A percentile compares a stretch with the other conserved stretches of the same genome.
phyloP scores from a whole-genome alignment of 805 yeast species.

The Hanseniaspora thailandica region DNA sequence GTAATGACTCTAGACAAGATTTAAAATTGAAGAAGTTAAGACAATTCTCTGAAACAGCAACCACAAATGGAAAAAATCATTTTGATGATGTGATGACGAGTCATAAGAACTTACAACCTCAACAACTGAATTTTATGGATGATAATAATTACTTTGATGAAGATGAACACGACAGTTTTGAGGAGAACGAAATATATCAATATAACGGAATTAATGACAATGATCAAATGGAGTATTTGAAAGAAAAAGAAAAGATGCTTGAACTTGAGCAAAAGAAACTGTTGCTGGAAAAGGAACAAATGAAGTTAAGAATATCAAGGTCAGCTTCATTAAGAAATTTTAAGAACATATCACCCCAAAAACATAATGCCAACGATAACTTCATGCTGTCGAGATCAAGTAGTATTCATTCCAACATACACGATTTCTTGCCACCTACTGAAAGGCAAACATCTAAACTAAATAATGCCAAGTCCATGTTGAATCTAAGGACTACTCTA shows the following conservation, averaged over 20 bases:
- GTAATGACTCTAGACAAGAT: slow-evolving; percentile 8
- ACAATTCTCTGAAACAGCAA: neutral
- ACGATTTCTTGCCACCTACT: neutral
- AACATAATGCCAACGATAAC: neutral
- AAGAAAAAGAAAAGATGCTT: slow-evolving; percentile 1
- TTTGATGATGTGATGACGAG: neutral
- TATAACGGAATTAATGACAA: neutral
- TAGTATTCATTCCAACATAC: neutral
- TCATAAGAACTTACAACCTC: neutral
- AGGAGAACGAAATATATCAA: neutral
- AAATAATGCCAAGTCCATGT: slow-evolving; percentile 28
- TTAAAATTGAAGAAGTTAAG: slow-evolving; percentile 7
- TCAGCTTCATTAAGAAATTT: slow-evolving; percentile 12
- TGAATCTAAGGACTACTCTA: slow-evolving; percentile 21
- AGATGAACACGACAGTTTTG: neutral
- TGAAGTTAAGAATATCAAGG: slow-evolving; percentile 4
- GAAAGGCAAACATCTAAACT: slow-evolving; percentile 12
- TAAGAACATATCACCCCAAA: neutral
- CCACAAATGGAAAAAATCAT: neutral
- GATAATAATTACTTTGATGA: neutral
- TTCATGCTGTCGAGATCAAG: slow-evolving; percentile 7
- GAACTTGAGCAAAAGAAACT: slow-evolving; percentile 5
- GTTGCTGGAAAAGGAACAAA: slow-evolving; percentile 1
- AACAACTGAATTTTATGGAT: slow-evolving; percentile 5
- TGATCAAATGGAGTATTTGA: neutral